Conservation (phyloP, 2,329 filamentous ascomycete genomes). For the Corynespora cassiicola region DNA sequence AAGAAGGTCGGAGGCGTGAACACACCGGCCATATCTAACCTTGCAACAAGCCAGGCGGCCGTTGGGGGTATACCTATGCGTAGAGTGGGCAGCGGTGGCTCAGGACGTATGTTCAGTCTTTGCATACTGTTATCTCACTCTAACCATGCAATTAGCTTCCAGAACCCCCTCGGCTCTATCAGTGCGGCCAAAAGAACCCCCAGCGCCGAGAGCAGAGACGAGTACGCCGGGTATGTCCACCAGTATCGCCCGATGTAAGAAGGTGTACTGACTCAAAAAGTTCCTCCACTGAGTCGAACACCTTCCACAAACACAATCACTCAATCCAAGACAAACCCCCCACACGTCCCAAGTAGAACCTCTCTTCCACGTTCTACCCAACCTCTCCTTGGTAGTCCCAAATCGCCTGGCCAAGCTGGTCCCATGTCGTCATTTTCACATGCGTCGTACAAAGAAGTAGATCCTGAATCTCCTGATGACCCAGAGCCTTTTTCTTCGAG, state of each 20-base stretch:
- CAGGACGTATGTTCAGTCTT: slow-evolving; percentile 38
- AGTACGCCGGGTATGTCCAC: slow-evolving; percentile 47
- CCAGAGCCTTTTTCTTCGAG: slow-evolving; percentile 35
- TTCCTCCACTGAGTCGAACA: slow-evolving; percentile 49
- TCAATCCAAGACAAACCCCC: slow-evolving; percentile 40
- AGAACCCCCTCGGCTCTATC: slow-evolving; percentile 59
- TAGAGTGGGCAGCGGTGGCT: slow-evolving; percentile 56
- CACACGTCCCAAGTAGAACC: slow-evolving; percentile 28
- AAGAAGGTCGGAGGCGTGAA: slow-evolving; percentile 71
- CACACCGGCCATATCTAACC: slow-evolving; percentile 64
- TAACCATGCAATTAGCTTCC: not conserved
- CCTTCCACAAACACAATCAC: slow-evolving; percentile 58
- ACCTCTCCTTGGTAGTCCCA: slow-evolving; percentile 25
- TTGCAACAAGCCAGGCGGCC: slow-evolving; percentile 48
- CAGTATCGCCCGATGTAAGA: slow-evolving; percentile 4
- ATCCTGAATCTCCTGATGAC: slow-evolving; percentile 26
- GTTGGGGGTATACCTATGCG: slow-evolving; percentile 56
- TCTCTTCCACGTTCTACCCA: slow-evolving; percentile 33
- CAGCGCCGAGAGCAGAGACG: slow-evolving; percentile 57
- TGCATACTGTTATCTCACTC: too few relatives aligned
- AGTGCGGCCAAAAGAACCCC: slow-evolving; percentile 63
- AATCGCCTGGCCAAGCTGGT: slow-evolving; percentile 10
- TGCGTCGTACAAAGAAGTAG: slow-evolving; percentile 12
- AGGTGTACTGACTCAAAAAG: slow-evolving; percentile 19
- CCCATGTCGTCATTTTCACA: not conserved